phyloP scores from a whole-genome alignment of 148 eudicot species.

The Camellia granthamiana region DNA sequence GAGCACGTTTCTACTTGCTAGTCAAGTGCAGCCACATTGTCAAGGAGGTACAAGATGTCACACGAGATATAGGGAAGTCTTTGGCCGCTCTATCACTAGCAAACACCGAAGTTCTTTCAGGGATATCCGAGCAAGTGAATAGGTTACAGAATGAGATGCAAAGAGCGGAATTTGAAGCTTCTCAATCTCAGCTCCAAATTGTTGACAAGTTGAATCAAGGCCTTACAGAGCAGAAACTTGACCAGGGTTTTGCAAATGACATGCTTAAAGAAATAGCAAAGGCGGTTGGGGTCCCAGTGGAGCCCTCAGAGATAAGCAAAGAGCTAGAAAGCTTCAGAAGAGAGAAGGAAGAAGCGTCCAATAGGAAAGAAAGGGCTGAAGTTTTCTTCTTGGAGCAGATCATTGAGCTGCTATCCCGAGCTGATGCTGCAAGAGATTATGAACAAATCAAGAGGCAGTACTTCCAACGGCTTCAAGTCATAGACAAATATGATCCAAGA shows the following conservation, averaged over 20 bases:
- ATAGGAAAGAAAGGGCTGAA: conserved; percentile 41
- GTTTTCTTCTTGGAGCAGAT: conserved; percentile 34
- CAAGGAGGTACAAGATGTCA: conserved; percentile 43
- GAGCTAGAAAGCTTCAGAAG: conserved; percentile 32
- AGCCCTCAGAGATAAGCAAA: conserved; percentile 32
- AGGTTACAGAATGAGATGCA: conserved; percentile 39
- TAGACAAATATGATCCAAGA: conserved; percentile 28
- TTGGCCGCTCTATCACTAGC: conserved; percentile 29
- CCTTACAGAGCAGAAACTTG: conserved; percentile 24
- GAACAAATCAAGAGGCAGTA: conserved; percentile 33
- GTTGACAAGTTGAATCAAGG: conserved; percentile 35
- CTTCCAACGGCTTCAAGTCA: conserved; percentile 34
- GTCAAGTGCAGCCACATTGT: conserved; percentile 38
- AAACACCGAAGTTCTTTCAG: conserved; percentile 27
- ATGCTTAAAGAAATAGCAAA: conserved; percentile 35
- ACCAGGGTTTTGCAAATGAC: conserved; percentile 34
- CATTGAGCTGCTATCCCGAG: conserved; percentile 39
- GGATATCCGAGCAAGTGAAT: conserved; percentile 33
- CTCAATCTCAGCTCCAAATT: conserved; percentile 23
- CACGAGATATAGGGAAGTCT: conserved; percentile 37
- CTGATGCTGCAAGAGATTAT: conserved; percentile 45
- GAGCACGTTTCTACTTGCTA: conserved; percentile 34
- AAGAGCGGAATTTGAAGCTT: conserved; percentile 36
- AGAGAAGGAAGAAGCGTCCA: conserved; percentile 37
- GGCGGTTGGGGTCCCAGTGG: conserved; percentile 37